Base-by-base conservation (phyloP, 108 stramenopile genomes). In the Schizochytrium sp. region DNA sequence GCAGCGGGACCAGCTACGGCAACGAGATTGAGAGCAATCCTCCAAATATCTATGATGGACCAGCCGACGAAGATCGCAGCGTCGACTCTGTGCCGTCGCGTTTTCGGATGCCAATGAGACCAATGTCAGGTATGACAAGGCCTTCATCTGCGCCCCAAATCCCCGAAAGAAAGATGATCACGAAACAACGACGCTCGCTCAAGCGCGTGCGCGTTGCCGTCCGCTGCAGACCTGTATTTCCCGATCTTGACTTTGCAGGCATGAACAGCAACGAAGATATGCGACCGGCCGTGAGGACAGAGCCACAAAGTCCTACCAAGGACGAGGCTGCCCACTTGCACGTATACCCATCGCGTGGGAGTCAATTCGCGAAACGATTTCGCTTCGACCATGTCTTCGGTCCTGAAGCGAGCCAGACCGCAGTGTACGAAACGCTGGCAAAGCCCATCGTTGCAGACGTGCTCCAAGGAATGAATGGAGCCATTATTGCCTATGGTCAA, bases 401-500 rank as follows among this genome's bases (percentile, higher is more conserved):
- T 5, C 58, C 59, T 16, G 58, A 16, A 16, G 23, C 57, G 5
- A 18, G 14, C 60, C 58, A 88, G 34, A 44, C 12, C 58, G 60
- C 41, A 19, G 87, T 88, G 12, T 88, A 88, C 87, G 34, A 88
- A 16, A 10, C 5, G 18, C 16, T 88, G 43, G 87, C 57, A 5
- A 21, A 21, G 1, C 58, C 58, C n/a, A 44, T 88, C 60, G 87
- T 88, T 5, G 18, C 43, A 12, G 87, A 88, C 29, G 87, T 59
- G 58, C 23, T 88, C 43, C 87, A 16, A 5, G 87, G 87, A 10
- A 29, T 60, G 44, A 58, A 60, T 43, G 87, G 87, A 18, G 87
- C 87, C 0, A 59, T 88, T 44, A 29, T 88, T n/a, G 87, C 87
- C 19, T 88, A 88, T 44, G 87, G 87, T 8, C 87, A 88, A 59